Base-by-base conservation (phyloP, 169 alveolate species). In the Eimeria praecox region DNA sequence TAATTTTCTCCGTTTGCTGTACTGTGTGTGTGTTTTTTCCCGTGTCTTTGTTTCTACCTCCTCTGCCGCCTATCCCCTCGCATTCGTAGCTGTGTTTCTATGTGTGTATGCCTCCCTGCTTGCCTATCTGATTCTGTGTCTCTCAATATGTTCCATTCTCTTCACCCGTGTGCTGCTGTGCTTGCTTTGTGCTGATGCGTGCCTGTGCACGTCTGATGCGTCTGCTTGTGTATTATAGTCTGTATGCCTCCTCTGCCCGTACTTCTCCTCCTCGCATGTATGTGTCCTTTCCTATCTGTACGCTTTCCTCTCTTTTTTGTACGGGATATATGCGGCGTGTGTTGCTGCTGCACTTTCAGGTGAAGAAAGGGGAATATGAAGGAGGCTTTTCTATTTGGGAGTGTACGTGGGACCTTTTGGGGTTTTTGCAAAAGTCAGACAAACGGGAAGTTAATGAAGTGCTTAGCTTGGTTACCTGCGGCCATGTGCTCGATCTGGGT, bases 371-470 rank as follows among this genome's bases (percentile, higher is more conserved):
- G 14, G 66, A 77, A 16, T 92, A 92, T 80, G 95, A 92, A 42
- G 95, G 95, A 44, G 95, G 95, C 85, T 59, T 92, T 33, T 38
- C 95, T 77, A 42, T 92, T 24, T 92, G 95, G 95, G 95, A 92
- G 16, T 75, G 92, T 59, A 77, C 95, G 1, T 92, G 95, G 95
- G 95, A 92, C 69, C 66, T 92, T 44, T 33, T 92, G 56, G 75
- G 77, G 18, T 92, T 78, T 40, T 42, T 92, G 66, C 85, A 33
- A 44, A 42, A 56, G 46, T 5, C 56, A 12, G 80, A 33, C 42
- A 62, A 73, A 14, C 40, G 38, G 35, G 27, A 22, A n/a, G 40
- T 62, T 20, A 62, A 24, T 0, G 46, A 33, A 40, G 69, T 24
- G 38, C 93, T 56, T 22, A n/a, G 14, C 38, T 35, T 56, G 73